Conservation (phyloP, 768 basidiomycete genomes). For the Aureoboletus auriporus region DNA sequence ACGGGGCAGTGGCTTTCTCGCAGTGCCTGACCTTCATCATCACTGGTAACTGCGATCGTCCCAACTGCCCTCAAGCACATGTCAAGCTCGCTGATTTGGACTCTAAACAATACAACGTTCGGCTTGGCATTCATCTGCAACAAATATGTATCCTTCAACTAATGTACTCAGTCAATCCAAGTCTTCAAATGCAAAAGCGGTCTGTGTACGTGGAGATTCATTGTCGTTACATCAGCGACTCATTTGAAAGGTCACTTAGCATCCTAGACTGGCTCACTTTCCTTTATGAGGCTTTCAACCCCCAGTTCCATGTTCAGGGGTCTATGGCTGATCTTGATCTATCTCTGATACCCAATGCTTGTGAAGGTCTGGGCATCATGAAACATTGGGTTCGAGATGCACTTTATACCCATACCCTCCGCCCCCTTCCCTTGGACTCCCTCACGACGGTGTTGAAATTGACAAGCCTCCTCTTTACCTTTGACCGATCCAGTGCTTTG, state of each 20-base stretch:
- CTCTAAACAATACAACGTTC: slow-evolving; percentile 36
- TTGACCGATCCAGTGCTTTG: slow-evolving; percentile 33
- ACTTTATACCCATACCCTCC: slow-evolving; percentile 35
- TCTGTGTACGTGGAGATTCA: slow-evolving; percentile 3
- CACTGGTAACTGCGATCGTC: slow-evolving; percentile 30
- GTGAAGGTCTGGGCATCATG: slow-evolving; percentile 33
- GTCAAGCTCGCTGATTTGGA: slow-evolving; percentile 21
- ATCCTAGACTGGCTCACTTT: slow-evolving; percentile 32
- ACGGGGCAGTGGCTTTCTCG: slow-evolving; percentile 28
- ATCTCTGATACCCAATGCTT: slow-evolving; percentile 36
- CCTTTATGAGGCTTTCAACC: slow-evolving; percentile 49
- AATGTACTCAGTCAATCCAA: slow-evolving; percentile 16
- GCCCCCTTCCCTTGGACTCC: background rate
- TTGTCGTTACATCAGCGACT: background rate
- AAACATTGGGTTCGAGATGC: slow-evolving; percentile 42
- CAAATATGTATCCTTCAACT: slow-evolving; percentile 46
- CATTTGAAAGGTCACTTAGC: background rate
- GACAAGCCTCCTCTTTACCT: slow-evolving; percentile 34
- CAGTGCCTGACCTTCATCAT: slow-evolving; percentile 37
- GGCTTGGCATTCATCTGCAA: slow-evolving; percentile 43
- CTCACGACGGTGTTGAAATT: slow-evolving; percentile 39
- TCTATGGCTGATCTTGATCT: slow-evolving; percentile 34
- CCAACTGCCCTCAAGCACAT: slow-evolving; percentile 38
- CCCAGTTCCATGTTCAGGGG: slow-evolving; percentile 44
- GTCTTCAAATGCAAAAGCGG: background rate